Evolutionary conservation across 768 basidiomycete genomes (phyloP).

Genomic region (Mrakia gelida): DNA sequence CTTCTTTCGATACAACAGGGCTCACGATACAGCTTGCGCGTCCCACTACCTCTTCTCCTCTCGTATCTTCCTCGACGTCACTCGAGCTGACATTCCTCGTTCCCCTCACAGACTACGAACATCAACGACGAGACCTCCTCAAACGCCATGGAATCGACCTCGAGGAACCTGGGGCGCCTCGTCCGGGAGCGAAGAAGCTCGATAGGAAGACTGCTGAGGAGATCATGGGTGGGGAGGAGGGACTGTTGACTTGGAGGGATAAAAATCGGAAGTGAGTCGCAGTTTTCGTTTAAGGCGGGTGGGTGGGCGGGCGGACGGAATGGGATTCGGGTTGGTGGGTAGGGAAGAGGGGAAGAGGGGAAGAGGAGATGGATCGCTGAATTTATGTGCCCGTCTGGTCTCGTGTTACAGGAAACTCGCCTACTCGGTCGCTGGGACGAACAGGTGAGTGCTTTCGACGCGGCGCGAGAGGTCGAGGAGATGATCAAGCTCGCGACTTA

Average conservation of each 20-base stretch:
- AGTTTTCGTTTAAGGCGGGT: no score
- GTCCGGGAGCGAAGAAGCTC: not conserved
- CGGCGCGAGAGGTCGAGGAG: not conserved
- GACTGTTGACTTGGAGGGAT: slow-evolving; percentile 92
- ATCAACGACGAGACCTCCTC: slow-evolving; percentile 79
- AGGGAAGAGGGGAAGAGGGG: no score
- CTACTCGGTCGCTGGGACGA: slow-evolving; percentile 45
- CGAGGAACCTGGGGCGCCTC: slow-evolving; percentile 58
- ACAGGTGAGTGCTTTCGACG: slow-evolving; percentile 31
- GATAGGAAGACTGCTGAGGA: slow-evolving; percentile 54
- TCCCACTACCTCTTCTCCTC: no score
- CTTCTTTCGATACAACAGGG: slow-evolving; percentile 45
- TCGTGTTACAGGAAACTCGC: slow-evolving; percentile 57
- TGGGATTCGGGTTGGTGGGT: no score
- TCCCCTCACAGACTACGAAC: slow-evolving; percentile 63
- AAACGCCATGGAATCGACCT: slow-evolving; percentile 94
- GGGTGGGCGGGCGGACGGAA: no score
- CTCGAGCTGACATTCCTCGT: not conserved
- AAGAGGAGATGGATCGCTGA: no score
- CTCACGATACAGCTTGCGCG: slow-evolving; percentile 86
- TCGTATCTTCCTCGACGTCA: not conserved
- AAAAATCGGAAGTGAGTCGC: slow-evolving; percentile 61
- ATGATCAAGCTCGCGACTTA: not conserved
- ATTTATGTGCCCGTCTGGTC: no score
- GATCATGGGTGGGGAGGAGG: slow-evolving; percentile 70